Base-by-base conservation (phyloP, 1,284 basidiomycete genomes). In the Neonothopanus nambi region DNA sequence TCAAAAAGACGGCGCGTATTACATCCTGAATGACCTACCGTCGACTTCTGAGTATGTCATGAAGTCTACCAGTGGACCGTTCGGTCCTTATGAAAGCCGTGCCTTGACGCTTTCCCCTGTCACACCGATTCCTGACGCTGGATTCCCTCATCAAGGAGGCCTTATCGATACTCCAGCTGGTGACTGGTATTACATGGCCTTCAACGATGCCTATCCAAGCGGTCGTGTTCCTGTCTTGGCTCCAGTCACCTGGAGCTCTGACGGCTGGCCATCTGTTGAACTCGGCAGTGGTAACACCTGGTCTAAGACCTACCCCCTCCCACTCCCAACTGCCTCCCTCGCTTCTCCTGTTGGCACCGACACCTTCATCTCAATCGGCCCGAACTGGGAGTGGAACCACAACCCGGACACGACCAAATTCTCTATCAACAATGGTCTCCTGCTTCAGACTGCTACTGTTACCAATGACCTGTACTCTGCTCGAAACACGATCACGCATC, bases 341-440 rank as follows among this genome's bases (percentile, higher is more conserved):
- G 28, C 44, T n/a, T 52, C 56, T 13, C 57, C 53, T 8, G 53
- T 56, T 5, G 64, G 58, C 6, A 48, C 57, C 21, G 63, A 64
- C 44, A 52, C 26, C 8, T 65, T 65, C 57, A 52, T 57, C 35
- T 39, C 57, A 11, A 45, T 67, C 20, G 54, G 58, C 18, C 61
- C 57, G 24, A 51, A 61, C 37, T 65, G 64, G 62, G 64, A 65
- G 47, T 67, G 64, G 65, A 65, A 67, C 52, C 64, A 65, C 54
- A 62, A 64, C 51, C 63, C 64, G 3, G 62, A 64, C 48, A 61
- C 49, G 15, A 48, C 57, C 23, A 57, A 56, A 30, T 64, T 59
- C 56, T 56, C 60, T 17, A 55, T 60, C 41, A 58, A 54, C 37
- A 56, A 55, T 18, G 64, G 63, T 28, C 60, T 67, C n/a, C 54